A percentile compares a stretch with the other conserved stretches of the same genome.
Conservation (phyloP, 768 basidiomycete genomes). For the Russula ochroleuca region DNA sequence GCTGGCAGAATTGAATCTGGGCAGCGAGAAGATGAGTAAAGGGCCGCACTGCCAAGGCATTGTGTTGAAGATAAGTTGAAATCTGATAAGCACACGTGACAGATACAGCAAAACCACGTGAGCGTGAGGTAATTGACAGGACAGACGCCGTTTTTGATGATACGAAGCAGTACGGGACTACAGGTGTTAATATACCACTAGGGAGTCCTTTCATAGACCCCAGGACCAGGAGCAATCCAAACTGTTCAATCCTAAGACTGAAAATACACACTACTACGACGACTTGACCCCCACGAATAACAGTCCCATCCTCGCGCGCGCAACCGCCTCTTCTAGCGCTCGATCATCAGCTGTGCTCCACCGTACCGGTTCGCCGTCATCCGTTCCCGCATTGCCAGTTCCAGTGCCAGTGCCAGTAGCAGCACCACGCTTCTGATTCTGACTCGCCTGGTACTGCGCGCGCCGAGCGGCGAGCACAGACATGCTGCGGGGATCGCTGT, state of each 20-base stretch:
- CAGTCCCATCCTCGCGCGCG: slow-evolving; percentile 56
- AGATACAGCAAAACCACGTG: too few relatives aligned
- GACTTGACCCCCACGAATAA: not conserved
- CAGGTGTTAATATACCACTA: too few relatives aligned
- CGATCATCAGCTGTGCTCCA: not conserved
- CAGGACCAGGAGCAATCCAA: too few relatives aligned
- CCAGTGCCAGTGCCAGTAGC: not conserved
- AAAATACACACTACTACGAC: not conserved
- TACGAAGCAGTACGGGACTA: too few relatives aligned
- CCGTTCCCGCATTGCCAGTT: slow-evolving; percentile 29
- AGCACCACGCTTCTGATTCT: slow-evolving; percentile 57
- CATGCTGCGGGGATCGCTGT: slow-evolving; percentile 84
- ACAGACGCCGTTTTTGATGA: too few relatives aligned
- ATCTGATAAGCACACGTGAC: too few relatives aligned
- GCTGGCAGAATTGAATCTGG: too few relatives aligned
- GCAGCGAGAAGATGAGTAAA: too few relatives aligned
- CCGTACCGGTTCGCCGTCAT: not conserved
- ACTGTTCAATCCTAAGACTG: not conserved
- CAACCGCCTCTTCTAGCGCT: not conserved
- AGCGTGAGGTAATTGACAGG: too few relatives aligned
- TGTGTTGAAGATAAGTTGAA: too few relatives aligned
- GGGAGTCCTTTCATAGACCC: too few relatives aligned
- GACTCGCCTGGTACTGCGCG: slow-evolving; percentile 36
- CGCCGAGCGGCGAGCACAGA: slow-evolving; percentile 41
- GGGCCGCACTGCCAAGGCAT: too few relatives aligned